Conservation (phyloP, 148 eudicot genomes). For the Arctostaphylos glauca region DNA sequence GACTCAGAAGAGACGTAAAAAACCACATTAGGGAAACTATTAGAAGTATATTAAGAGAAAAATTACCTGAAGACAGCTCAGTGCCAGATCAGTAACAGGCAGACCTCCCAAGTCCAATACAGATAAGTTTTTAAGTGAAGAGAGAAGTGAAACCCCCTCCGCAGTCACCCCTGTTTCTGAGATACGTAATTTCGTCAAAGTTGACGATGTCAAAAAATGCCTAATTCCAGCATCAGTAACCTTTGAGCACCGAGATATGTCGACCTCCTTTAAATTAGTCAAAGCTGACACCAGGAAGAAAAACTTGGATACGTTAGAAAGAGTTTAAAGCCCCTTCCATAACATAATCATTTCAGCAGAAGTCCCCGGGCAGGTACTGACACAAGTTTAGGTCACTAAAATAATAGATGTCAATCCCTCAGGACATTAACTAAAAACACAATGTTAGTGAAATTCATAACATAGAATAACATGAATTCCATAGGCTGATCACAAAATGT, state of each 20-base stretch:
- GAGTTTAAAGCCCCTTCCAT: neutral
- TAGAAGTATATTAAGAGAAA: neutral
- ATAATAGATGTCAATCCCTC: neutral
- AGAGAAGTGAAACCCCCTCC: conserved; percentile 52
- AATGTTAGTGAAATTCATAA: neutral
- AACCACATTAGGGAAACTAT: neutral
- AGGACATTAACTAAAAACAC: too few species aligned
- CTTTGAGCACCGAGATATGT: conserved; percentile 80
- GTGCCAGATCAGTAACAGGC: conserved; percentile 62
- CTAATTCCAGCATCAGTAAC: conserved; percentile 69
- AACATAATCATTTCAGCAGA: neutral
- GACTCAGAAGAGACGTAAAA: neutral
- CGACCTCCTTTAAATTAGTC: conserved; percentile 64
- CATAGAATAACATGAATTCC: neutral
- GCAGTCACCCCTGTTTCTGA: conserved; percentile 79
- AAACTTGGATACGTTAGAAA: neutral
- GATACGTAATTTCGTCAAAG: conserved; percentile 58
- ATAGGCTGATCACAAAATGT: neutral
- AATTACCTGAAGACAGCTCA: conserved; percentile 67
- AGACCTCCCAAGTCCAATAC: conserved; percentile 81
- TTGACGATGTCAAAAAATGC: conserved; percentile 62
- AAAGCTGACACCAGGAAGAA: conserved; percentile 45
- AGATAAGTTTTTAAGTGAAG: conserved; percentile 53
- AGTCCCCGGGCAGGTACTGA: neutral
- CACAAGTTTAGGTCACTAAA: neutral